Evolutionary conservation across 345 rosid species (phyloP), one percentile per base, ranked within the genome.

Genomic region (Citrus hindsii): DNA sequence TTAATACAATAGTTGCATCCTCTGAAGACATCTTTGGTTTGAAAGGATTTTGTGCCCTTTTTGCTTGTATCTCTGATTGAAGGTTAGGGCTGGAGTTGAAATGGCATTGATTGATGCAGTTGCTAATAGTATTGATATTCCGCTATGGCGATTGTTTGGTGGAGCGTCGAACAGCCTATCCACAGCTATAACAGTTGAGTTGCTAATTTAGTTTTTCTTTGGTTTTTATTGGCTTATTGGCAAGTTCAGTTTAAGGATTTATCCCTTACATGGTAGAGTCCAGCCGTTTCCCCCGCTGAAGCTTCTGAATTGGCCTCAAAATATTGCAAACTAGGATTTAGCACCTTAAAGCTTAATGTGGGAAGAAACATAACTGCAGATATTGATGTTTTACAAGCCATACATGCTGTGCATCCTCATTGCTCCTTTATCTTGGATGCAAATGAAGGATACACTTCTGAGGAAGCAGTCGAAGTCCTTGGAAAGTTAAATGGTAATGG

Each of bases 11-110:
- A 46, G 37, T 28, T 6, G 27, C 37, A 72, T 48, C 46, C 24
- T 16, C 64, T 9, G 7, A 35, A 38, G 24, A 61, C 13, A 3
- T 30, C 71, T 56, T 32, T 62, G 40, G 48, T 30, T 38, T 27
- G 69, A 62, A 24, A 40, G 59, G 59, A 62, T 61, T 62, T 77
- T 42, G 25, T 74, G 14, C 55, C 48, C 79, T 32, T 80, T 66
- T 81, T 32, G 38, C 51, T 24, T 81, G 56, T 78, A 75, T 60
- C 72, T 67, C 46, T 80, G 46, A 76, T 74, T 85, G 67, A 79
- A 95, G 98, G 93, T 91, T 64, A 87, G 95, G 81, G 95, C 94
- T 0, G 99, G 99, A 72, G 74, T 93, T 55, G 99, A 93, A 89
- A 93, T 93, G 98, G 97, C 99, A 10, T 78, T 92, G 85, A 87